phyloP scores from a whole-genome alignment of 768 basidiomycete genomes.

The Pulveroboletus sp. region DNA sequence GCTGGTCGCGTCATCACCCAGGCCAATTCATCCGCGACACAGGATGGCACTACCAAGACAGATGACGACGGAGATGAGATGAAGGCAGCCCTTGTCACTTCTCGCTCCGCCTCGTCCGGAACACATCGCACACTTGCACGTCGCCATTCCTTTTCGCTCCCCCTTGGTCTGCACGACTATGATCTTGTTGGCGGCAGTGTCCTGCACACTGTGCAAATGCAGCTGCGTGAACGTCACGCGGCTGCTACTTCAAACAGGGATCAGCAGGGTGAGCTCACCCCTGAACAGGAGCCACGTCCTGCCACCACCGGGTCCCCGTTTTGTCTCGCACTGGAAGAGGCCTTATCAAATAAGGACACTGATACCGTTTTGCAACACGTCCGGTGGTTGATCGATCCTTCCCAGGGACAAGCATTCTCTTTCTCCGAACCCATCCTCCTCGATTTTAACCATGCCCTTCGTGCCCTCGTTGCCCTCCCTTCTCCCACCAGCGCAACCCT shows the following conservation, averaged over 20 bases:
- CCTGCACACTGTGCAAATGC: slow-evolving; percentile 57
- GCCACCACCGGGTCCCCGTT: slow-evolving; percentile 23
- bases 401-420: slow-evolving; percentile 26
- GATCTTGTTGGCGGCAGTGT: slow-evolving; percentile 43
- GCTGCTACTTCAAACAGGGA: slow-evolving; percentile 27
- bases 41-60: slow-evolving; percentile 44
- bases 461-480: slow-evolving; percentile 40
- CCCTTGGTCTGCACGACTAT: slow-evolving; percentile 36
- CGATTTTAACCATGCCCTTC: slow-evolving; percentile 61
- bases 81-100: slow-evolving; percentile 27
- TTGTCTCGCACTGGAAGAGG: slow-evolving; percentile 15
- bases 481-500: slow-evolving; percentile 44
- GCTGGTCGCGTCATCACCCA: slow-evolving; percentile 70
- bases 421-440: slow-evolving; percentile 35
- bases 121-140: slow-evolving; percentile 44
- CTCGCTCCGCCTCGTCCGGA: slow-evolving; percentile 28
- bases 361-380: slow-evolving; percentile 11
- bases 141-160: slow-evolving; percentile 57
- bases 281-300: slow-evolving; percentile 23
- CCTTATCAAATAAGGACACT: slow-evolving; percentile 11
- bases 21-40: slow-evolving; percentile 55
- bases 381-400: slow-evolving; percentile 31
- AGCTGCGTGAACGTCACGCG: slow-evolving; percentile 57
- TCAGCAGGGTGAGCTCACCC: slow-evolving; percentile 8
- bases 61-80: slow-evolving; percentile 59